Evolutionary conservation across 805 yeast genomes (phyloP).

Genomic region (Clavispora carvajalis): DNA sequence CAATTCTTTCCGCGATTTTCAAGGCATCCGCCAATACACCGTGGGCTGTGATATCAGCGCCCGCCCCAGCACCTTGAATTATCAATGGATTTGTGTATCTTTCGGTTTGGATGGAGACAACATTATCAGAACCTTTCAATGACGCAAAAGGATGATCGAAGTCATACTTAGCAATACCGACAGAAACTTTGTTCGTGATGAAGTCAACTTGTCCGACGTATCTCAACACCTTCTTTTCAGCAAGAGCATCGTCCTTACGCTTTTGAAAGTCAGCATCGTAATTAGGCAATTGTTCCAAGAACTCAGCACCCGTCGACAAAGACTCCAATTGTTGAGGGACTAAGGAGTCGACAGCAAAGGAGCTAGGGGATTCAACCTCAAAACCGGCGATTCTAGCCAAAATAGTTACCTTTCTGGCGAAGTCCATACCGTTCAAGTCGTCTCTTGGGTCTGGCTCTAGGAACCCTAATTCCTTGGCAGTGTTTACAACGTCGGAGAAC

Average conservation of each 20-base stretch:
- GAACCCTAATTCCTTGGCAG: conserved; percentile 89
- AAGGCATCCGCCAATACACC: conserved; percentile 94
- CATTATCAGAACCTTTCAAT: conserved; percentile 93
- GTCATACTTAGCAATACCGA: conserved; percentile 84
- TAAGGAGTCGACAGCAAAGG: conserved; percentile 91
- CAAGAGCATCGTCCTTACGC: conserved; percentile 75
- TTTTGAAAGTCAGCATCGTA: conserved; percentile 76
- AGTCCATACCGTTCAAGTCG: conserved; percentile 95
- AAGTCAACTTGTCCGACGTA: conserved; percentile 90
- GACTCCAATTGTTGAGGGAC: conserved; percentile 84
- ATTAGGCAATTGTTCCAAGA: conserved; percentile 72
- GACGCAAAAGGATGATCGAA: conserved; percentile 93
- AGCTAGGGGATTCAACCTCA: conserved; percentile 76
- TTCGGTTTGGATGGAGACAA: conserved; percentile 83
- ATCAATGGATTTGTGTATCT: conserved; percentile 92
- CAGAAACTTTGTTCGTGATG: conserved; percentile 62
- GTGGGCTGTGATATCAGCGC: conserved; percentile 61
- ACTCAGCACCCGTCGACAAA: conserved; percentile 69
- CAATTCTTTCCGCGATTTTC: conserved; percentile 85
- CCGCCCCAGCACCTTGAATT: conserved; percentile 97
- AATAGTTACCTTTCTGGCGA: conserved; percentile 96
- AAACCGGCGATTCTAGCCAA: conserved; percentile 90
- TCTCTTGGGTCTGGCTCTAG: conserved; percentile 99
- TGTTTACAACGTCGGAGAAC: conserved; percentile 84
- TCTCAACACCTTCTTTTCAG: conserved; percentile 82